Percentiles rank a stretch among this genome's conserved stretches.
phyloP scores from a whole-genome alignment of 2,329 filamentous ascomycete species.

The Hortaea sp. region DNA sequence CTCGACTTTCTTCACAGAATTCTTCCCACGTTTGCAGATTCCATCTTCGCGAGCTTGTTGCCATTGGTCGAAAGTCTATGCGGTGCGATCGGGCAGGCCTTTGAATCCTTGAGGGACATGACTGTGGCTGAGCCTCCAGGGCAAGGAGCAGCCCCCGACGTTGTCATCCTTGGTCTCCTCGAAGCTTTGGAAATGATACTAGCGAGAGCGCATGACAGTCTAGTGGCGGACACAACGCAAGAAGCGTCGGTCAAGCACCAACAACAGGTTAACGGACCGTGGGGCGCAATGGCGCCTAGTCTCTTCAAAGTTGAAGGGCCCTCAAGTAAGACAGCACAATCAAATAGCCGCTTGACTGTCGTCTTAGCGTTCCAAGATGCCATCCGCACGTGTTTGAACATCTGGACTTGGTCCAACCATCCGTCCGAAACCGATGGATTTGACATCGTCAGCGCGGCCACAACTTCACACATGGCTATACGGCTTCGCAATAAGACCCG shows the following conservation, averaged over 20 bases:
- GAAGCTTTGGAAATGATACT: conserved; percentile 87
- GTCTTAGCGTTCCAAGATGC: conserved; percentile 95
- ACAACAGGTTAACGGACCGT: conserved; percentile 76
- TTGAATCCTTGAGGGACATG: conserved; percentile 57
- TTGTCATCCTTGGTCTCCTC: conserved; percentile 44
- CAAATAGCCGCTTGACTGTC: conserved; percentile 87
- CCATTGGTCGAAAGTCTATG: conserved; percentile 87
- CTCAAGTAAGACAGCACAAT: conserved; percentile 63
- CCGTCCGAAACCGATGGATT: conserved; percentile 46
- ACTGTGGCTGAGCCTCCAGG: conserved; percentile 35
- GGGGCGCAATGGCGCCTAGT: conserved; percentile 87
- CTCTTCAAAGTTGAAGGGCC: conserved; percentile 72
- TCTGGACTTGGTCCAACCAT: conserved; percentile 86
- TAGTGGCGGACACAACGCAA: conserved; percentile 65
- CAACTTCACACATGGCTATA: conserved; percentile 87
- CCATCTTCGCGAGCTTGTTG: conserved; percentile 82
- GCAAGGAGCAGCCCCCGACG: conserved; percentile 13
- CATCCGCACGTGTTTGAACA: conserved; percentile 79
- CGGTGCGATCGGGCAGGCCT: conserved; percentile 61
- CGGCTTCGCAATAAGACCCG: conserved; percentile 84
- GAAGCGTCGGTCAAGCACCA: conserved; percentile 62
- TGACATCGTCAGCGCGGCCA: conserved; percentile 54
- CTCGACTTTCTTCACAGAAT: conserved; percentile 74
- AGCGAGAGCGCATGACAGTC: conserved; percentile 72
- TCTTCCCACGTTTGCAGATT: conserved; percentile 70